Evolutionary conservation across 148 eudicot genomes (phyloP), one percentile per base, ranked within the genome.

Genomic region (Silene latifolia): DNA sequence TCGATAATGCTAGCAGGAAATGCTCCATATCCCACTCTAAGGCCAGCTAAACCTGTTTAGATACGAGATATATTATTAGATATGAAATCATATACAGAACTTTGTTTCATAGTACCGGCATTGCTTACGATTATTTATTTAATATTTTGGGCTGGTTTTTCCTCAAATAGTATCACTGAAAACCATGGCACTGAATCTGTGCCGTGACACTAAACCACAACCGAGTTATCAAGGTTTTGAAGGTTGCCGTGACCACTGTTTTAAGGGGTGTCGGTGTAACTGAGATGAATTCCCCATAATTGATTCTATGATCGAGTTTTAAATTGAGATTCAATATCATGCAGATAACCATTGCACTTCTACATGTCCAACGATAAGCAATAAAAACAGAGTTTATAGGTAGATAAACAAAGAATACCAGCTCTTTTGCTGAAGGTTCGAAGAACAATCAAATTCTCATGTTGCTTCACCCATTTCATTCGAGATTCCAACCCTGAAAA

Each of bases 391-490:
- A 17, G 23, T 3, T 17, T 44, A 2, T 42, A 24, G 17, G 20
- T 77, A 44, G 29, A 35, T 74, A 65, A 32, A 23, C 1, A 71
- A 66, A 72, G 65, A 76, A 48, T 88, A 95, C 98, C 98, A 57
- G 98, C 97, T 86, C 97, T 82, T 81, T 95, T 95, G 82, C 98
- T 92, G 58, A 95, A 95, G 74, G 97, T 95, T 62, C 98, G 91
- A 72, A 95, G 96, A 70, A 95, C 97, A 72, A 95, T 89, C 17
- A 95, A 86, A 81, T 95, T 94, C 75, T 95, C 98, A 67, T 87
- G 84, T 78, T 86, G 86, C 88, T 95, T 90, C 81, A 95, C 98
- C 98, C 98, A 95, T 71, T 67, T 87, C 97, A 95, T 92, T 83
- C 82, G 88, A 65, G 98, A 90, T 81, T 87, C 89, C 53, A 87